These are phyloP conservation scores for Fraxinus sp. DNA, from an alignment of 305 asterid genomes.

Conservation along the genomic window DNA sequence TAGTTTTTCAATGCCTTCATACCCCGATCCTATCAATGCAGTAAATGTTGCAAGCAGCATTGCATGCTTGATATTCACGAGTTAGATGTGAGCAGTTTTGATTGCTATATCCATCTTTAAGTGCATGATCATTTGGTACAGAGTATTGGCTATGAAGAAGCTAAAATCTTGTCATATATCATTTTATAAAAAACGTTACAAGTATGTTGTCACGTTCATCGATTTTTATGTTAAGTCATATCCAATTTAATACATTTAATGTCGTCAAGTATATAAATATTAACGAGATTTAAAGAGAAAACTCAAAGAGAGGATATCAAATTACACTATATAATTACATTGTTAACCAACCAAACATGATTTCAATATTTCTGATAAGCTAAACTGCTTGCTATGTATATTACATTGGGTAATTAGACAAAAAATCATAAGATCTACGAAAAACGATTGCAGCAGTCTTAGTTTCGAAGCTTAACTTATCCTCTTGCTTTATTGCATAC, in stretches of 20 bases:
- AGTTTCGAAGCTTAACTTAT: no score
- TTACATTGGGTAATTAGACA: no score
- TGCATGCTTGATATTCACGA: background rate
- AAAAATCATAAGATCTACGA: no score
- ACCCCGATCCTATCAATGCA: background rate
- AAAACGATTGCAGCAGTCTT: no score
- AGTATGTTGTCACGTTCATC: background rate
- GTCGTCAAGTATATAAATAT: background rate
- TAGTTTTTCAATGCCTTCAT: background rate
- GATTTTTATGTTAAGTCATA: background rate
- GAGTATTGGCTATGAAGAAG: background rate
- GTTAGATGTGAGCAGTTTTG: background rate
- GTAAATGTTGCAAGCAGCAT: background rate
- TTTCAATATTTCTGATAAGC: no score
- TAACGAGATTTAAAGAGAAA: background rate
- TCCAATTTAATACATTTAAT: background rate
- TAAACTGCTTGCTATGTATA: no score
- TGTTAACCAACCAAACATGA: no score
- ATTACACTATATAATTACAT: background rate
- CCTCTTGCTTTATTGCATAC: no score
- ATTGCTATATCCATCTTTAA: background rate
- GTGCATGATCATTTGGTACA: background rate
- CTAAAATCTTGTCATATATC: background rate
- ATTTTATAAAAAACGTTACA: background rate
- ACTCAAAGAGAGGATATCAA: background rate